Percentiles rank a stretch among this genome's conserved stretches.
Evolutionary conservation across 352 stramenopile genomes (phyloP).

Genomic region (Phytophthora sansomeana): DNA sequence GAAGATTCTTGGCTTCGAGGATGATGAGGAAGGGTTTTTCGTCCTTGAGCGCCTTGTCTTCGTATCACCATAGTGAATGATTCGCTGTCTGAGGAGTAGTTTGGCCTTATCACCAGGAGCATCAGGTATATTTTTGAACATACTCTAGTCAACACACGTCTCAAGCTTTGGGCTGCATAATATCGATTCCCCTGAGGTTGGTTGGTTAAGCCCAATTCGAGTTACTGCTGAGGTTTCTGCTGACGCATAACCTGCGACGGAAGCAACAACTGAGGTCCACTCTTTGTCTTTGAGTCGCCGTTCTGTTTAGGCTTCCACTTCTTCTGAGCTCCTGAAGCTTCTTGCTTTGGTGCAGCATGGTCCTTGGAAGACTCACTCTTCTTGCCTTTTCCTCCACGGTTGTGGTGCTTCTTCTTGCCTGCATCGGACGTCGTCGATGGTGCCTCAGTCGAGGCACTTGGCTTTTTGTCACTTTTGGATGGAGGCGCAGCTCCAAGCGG

Average conservation of each 20-base stretch:
- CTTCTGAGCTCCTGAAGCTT: conserved; percentile 21
- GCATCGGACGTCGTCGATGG: neutral
- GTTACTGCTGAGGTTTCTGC: conserved; percentile 49
- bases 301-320: conserved; percentile 49
- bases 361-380: conserved; percentile 19
- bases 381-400: conserved; percentile 24
- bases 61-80: conserved; percentile 10
- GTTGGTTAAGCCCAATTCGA: neutral
- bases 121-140: conserved; percentile 44
- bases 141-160: conserved; percentile 32
- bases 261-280: conserved; percentile 43
- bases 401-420: conserved; percentile 32
- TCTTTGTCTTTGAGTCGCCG: conserved; percentile 24
- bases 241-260: conserved; percentile 63
- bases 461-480: conserved; percentile 25
- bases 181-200: neutral
- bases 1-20: neutral
- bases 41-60: conserved; percentile 21
- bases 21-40: conserved; percentile 12
- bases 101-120: conserved; percentile 20
- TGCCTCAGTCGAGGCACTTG: conserved; percentile 12
- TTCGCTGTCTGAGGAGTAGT: conserved; percentile 34
- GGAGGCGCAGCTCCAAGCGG: conserved; percentile 25
- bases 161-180: conserved; percentile 15
- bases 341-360: conserved; percentile 8